Evolutionary conservation across 805 yeast genomes (phyloP).

Genomic region (Candida nitratophila): DNA sequence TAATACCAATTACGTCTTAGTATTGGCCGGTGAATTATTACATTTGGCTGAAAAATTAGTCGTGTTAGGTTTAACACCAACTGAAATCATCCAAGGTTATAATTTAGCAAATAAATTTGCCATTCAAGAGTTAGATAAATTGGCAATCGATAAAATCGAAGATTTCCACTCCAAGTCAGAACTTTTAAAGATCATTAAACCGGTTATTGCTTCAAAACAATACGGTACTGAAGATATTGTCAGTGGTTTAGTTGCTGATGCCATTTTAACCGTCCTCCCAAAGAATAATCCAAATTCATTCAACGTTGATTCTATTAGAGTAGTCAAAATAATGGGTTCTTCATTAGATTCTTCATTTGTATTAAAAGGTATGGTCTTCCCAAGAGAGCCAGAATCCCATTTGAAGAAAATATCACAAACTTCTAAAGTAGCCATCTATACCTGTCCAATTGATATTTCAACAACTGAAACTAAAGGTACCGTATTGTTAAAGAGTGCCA

Average conservation of each 20-base stretch:
- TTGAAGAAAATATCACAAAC: conserved; percentile 52
- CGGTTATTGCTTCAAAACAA: conserved; percentile 91
- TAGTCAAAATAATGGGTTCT: conserved; percentile 95
- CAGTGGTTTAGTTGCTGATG: conserved; percentile 74
- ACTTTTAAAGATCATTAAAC: conserved; percentile 66
- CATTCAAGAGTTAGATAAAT: conserved; percentile 54
- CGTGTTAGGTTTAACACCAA: conserved; percentile 78
- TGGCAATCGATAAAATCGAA: conserved; percentile 56
- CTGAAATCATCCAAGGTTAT: conserved; percentile 91
- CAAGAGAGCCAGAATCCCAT: conserved; percentile 93
- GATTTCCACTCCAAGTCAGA: conserved; percentile 47
- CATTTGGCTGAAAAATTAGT: conserved; percentile 81
- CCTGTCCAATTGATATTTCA: conserved; percentile 91
- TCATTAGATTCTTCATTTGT: conserved; percentile 68
- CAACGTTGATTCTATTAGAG: conserved; percentile 91
- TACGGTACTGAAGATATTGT: conserved; percentile 80
- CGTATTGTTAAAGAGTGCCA: conserved; percentile 88
- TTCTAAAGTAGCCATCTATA: conserved; percentile 85
- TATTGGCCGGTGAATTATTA: conserved; percentile 88
- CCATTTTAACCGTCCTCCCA: conserved; percentile 74
- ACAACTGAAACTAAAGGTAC: conserved; percentile 99
- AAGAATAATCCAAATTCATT: conserved; percentile 55
- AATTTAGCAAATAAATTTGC: conserved; percentile 80
- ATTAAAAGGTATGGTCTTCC: conserved; percentile 96
- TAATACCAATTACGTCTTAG: conserved; percentile 84